Base-by-base conservation (phyloP, 2,329 filamentous ascomycete genomes). In the Cercospora sp. region DNA sequence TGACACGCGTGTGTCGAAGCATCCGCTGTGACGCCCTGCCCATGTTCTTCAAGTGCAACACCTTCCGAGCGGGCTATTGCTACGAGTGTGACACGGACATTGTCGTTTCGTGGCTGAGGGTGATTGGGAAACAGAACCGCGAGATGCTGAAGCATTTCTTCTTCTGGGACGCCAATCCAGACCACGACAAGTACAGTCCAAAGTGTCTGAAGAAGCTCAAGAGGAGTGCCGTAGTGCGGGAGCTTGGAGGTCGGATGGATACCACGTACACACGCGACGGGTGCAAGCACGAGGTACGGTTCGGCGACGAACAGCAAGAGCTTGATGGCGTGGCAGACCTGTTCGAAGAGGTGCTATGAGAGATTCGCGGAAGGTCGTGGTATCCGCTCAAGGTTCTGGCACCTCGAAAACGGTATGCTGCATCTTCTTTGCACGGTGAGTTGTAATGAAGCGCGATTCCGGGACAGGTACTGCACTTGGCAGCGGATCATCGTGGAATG, bases 21-120 rank as follows among this genome's bases (percentile, higher is more conserved):
- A 67, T 74, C 53, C 73, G 73, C 26, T 64, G 55, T 16, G 66
- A 71, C n/a, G 70, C 73, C 2, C 40, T 74, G 26, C 69, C 72
- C 12, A 74, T 74, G 31, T 74, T 73, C 63, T 75, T 71, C 71
- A 64, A 67, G 42, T 57, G 63, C 20, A 74, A 74, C 48, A 30
- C 7, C 1, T 75, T 75, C 61, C 68, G 65, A 45, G 66, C 71
- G 2, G 69, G 69, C 13, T 74, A 75, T 64, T 75, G 73, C 67
- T 70, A 67, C 20, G 66, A 71, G 53, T 68, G 68, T 26, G 60
- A 72, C 42, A 60, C 26, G 3, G 69, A 66, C 6, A 65, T 67
- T 10, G 67, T 68, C 20, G 26, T 67, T 2, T 60, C 63, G 31
- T 74, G 71, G 71, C 59, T 74, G 26, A 57, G 45, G 23, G 42